These are phyloP conservation scores for Xylogone sp. DNA, from an alignment of 2,329 filamentous ascomycete genomes.

Conservation along the genomic window DNA sequence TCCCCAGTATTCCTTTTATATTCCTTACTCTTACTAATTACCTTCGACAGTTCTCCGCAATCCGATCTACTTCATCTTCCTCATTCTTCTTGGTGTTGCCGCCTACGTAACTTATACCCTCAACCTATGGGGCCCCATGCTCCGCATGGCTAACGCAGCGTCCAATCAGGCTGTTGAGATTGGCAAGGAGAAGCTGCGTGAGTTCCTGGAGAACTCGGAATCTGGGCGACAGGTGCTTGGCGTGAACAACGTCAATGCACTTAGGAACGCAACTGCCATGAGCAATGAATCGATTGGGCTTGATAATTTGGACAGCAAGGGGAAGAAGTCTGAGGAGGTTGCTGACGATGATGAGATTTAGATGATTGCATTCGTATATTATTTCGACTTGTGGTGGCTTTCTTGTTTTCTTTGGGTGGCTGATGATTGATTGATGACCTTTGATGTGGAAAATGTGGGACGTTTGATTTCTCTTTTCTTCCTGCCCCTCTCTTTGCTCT, in stretches of 20 bases:
- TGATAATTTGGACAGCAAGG: conserved; percentile 57
- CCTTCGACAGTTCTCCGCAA: conserved; percentile 74
- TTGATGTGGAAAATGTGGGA: background rate
- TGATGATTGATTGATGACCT: background rate
- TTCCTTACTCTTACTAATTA: conserved; percentile 13
- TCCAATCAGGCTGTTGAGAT: conserved; percentile 83
- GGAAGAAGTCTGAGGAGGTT: conserved; percentile 40
- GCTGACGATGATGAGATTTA: conserved; percentile 42
- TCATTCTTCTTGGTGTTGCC: conserved; percentile 71
- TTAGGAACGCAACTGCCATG: conserved; percentile 8
- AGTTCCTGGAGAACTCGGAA: conserved; percentile 86
- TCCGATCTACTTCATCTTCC: conserved; percentile 85
- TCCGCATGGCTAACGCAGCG: conserved; percentile 91
- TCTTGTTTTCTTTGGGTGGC: no score
- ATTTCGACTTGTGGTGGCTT: background rate
- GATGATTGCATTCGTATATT: background rate
- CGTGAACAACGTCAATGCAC: conserved; percentile 53
- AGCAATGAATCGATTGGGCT: conserved; percentile 48
- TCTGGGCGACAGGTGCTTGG: conserved; percentile 78
- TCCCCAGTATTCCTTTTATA: conserved; percentile 5
- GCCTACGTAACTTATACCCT: conserved; percentile 90
- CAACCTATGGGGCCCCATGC: conserved; percentile 92
- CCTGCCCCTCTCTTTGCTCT: background rate
- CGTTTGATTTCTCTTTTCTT: background rate
- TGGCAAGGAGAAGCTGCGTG: conserved; percentile 83